Percentiles rank a stretch among this genome's conserved stretches.
These are phyloP conservation scores for Tetrapisispora taiwanensis DNA, from an alignment of 805 yeast species.

Conservation along the genomic window DNA sequence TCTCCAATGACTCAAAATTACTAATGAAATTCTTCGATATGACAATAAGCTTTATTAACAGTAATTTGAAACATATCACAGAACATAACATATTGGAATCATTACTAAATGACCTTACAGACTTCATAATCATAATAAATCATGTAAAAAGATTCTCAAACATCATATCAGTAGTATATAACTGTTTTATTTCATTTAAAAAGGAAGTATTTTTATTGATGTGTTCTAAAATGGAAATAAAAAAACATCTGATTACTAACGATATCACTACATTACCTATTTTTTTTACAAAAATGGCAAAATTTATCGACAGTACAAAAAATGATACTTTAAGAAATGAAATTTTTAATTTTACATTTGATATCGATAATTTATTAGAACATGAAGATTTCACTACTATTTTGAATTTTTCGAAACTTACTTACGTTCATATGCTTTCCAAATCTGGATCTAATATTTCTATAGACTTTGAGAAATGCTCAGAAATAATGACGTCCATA, in stretches of 20 bases:
- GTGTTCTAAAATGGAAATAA: constrained; percentile 10
- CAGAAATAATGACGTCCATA: constrained; percentile 23
- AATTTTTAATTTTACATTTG: constrained; percentile 16
- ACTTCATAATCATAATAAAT: constrained; percentile 10
- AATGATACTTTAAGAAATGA: constrained; percentile 6
- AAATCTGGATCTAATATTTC: constrained; percentile 7
- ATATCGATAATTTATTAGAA: constrained; percentile 10
- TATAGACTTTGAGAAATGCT: constrained; percentile 8
- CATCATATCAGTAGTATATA: constrained; percentile 21
- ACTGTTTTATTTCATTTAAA: constrained; percentile 14
- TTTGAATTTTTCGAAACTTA: constrained; percentile 10
- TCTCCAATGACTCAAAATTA: constrained; percentile 1
- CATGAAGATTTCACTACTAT: constrained; percentile 6
- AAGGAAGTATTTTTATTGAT: constrained; percentile 7
- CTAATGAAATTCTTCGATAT: constrained; percentile 12
- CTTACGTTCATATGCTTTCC: constrained; percentile 8
- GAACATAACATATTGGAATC: neutral
- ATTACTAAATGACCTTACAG: constrained; percentile 8
- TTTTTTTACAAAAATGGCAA: constrained; percentile 13
- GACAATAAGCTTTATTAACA: constrained; percentile 15
- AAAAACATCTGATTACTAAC: constrained; percentile 6
- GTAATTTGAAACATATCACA: constrained; percentile 4
- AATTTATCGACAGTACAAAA: constrained; percentile 13
- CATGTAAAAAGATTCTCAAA: constrained; percentile 17
- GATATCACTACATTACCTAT: neutral